phyloP scores from a whole-genome alignment of 2,329 filamentous ascomycete genomes.

The Ophiobolus disseminans region DNA sequence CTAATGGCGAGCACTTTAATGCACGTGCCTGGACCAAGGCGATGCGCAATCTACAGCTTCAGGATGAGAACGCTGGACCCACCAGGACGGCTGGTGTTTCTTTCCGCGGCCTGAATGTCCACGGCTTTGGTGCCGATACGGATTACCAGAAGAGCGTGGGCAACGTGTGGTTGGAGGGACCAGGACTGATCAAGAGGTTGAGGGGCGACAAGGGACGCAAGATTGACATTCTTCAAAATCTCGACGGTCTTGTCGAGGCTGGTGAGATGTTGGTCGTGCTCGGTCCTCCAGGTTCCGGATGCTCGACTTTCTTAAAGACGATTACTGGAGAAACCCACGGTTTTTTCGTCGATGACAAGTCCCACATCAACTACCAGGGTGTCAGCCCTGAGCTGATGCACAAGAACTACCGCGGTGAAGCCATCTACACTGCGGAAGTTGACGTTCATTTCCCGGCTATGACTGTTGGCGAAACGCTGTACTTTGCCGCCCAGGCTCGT shows the following conservation, averaged over 20 bases:
- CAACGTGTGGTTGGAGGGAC: slow-evolving; percentile 54
- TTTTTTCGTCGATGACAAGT: slow-evolving; percentile 72
- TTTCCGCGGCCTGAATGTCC: slow-evolving; percentile 57
- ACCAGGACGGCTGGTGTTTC: slow-evolving; percentile 55
- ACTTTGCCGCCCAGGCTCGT: slow-evolving; percentile 75
- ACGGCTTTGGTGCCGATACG: slow-evolving; percentile 57
- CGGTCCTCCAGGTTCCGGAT: slow-evolving; percentile 72
- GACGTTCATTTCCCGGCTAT: slow-evolving; percentile 83
- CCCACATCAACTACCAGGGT: slow-evolving; percentile 84
- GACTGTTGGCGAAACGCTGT: slow-evolving; percentile 78
- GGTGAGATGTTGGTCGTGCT: slow-evolving; percentile 80
- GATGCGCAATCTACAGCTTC: slow-evolving; percentile 55
- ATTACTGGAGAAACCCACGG: slow-evolving; percentile 84
- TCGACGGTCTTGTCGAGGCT: slow-evolving; percentile 72
- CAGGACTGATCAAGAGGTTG: slow-evolving; percentile 48
- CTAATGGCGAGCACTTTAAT: slow-evolving; percentile 55
- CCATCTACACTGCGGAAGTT: slow-evolving; percentile 85
- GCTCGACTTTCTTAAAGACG: slow-evolving; percentile 85
- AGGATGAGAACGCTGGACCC: slow-evolving; percentile 52
- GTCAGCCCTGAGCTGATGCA: slow-evolving; percentile 77
- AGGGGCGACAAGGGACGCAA: slow-evolving; percentile 45
- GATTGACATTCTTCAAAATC: slow-evolving; percentile 71
- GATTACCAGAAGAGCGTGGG: slow-evolving; percentile 61
- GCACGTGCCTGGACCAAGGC: slow-evolving; percentile 58
- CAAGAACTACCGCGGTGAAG: slow-evolving; percentile 78